These are phyloP conservation scores for Tuber calosporum DNA, from an alignment of 495 filamentous ascomycete genomes.

Conservation along the genomic window DNA sequence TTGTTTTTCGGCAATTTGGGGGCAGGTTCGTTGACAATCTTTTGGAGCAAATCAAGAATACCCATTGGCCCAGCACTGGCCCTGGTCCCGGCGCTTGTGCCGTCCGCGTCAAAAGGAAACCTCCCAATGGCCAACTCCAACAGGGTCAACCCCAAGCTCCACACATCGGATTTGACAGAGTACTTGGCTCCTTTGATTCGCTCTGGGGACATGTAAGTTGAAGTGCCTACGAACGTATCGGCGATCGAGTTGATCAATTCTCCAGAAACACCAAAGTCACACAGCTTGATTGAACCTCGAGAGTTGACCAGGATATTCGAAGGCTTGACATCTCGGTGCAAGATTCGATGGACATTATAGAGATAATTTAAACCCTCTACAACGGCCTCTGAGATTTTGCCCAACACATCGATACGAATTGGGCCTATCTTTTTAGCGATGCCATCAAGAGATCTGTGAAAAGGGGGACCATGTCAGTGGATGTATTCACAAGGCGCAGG, in stretches of 20 bases:
- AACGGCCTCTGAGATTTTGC: slow-evolving; percentile 98
- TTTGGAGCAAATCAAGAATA: slow-evolving; percentile 90
- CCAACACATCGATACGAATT: slow-evolving; percentile 92
- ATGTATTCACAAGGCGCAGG: slow-evolving; percentile 5
- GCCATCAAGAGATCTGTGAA: slow-evolving; percentile 74
- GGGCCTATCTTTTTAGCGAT: slow-evolving; percentile 93
- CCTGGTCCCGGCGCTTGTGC: slow-evolving; percentile 59
- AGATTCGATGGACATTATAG: slow-evolving; percentile 88
- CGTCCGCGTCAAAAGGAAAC: slow-evolving; percentile 80
- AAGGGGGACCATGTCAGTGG: slow-evolving; percentile 10
- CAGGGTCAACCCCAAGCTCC: slow-evolving; percentile 91
- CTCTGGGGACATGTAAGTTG: slow-evolving; percentile 98
- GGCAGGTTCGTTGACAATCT: slow-evolving; percentile 93
- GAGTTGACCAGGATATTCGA: slow-evolving; percentile 96
- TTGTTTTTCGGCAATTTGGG: slow-evolving; percentile 92
- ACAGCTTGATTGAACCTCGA: slow-evolving; percentile 87
- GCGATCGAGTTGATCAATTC: slow-evolving; percentile 95
- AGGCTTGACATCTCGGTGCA: slow-evolving; percentile 98
- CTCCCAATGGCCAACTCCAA: slow-evolving; percentile 96
- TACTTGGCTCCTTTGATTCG: slow-evolving; percentile 94
- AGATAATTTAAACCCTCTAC: slow-evolving; percentile 89
- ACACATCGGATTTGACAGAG: slow-evolving; percentile 96
- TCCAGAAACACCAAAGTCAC: slow-evolving; percentile 94
- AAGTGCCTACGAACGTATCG: slow-evolving; percentile 95
- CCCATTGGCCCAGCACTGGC: slow-evolving; percentile 73